Evolutionary conservation across 352 stramenopile species (phyloP).

Genomic region (Phytophthora chlamydospora): DNA sequence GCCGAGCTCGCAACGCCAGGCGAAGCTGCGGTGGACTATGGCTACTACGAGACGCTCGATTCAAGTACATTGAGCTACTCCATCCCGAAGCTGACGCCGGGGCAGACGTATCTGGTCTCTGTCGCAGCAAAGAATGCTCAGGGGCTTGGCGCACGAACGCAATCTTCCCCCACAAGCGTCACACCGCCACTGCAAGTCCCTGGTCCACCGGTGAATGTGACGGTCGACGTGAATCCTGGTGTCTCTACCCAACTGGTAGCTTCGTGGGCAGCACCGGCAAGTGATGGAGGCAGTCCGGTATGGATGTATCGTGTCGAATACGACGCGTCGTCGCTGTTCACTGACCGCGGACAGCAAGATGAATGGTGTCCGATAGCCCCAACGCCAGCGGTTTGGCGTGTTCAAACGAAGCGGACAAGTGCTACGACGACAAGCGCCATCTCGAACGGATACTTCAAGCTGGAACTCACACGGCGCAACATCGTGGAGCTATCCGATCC

Average conservation of each 20-base stretch:
- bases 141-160: slow-evolving; percentile 53
- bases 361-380: slow-evolving; percentile 67
- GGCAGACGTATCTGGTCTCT: slow-evolving; percentile 83
- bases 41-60: slow-evolving; percentile 74
- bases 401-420: slow-evolving; percentile 42
- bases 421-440: slow-evolving; percentile 39
- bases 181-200: slow-evolving; percentile 81
- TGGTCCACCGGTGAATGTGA: slow-evolving; percentile 65
- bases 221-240: slow-evolving; percentile 75
- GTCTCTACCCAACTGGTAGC: slow-evolving; percentile 73
- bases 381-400: slow-evolving; percentile 62
- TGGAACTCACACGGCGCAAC: slow-evolving; percentile 61
- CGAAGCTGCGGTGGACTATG: slow-evolving; percentile 66
- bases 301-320: slow-evolving; percentile 85
- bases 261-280: slow-evolving; percentile 53
- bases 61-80: slow-evolving; percentile 64
- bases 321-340: slow-evolving; percentile 72
- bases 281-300: slow-evolving; percentile 62
- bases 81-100: slow-evolving; percentile 71
- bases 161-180: slow-evolving; percentile 50
- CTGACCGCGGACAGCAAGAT: slow-evolving; percentile 62
- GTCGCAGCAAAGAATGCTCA: slow-evolving; percentile 91
- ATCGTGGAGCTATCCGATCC: slow-evolving; percentile 60
- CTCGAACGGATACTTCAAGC: slow-evolving; percentile 57
- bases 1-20: slow-evolving; percentile 34